phyloP scores from a whole-genome alignment of 2,329 filamentous ascomycete genomes.

The Capronia americana region DNA sequence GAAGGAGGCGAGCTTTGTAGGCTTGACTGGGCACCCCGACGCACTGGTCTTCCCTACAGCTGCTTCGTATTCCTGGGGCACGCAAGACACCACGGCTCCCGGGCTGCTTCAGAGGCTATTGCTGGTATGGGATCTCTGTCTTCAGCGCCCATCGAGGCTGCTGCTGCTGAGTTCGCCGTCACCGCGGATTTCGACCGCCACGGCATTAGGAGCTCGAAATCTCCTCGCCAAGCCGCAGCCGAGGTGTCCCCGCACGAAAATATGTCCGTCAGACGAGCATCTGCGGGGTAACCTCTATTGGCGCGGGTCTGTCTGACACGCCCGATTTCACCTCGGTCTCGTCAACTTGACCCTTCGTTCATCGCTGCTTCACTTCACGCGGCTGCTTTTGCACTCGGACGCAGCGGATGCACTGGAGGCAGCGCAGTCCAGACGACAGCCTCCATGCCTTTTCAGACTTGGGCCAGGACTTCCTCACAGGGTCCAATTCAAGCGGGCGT shows the following conservation, averaged over 20 bases:
- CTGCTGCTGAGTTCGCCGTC: not conserved
- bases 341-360: not conserved
- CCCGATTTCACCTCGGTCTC: not conserved
- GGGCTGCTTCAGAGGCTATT: not conserved
- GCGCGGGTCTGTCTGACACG: not conserved
- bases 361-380: not conserved
- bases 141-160: not conserved
- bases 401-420: not conserved
- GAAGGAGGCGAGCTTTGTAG: slow-evolving; percentile 13
- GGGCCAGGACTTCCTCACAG: not conserved
- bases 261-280: not conserved
- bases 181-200: not conserved
- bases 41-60: not conserved
- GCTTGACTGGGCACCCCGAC: not conserved
- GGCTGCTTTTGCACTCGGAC: not conserved
- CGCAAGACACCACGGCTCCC: not conserved
- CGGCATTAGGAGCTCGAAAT: slow-evolving; percentile 4
- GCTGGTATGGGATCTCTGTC: not conserved
- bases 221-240: slow-evolving; percentile 8
- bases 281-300: no score
- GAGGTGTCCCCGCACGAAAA: slow-evolving; percentile 8
- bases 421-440: not conserved
- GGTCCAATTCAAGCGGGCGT: not conserved
- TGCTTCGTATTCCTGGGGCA: not conserved
- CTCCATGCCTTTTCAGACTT: not conserved